A percentile compares a stretch with the other conserved stretches of the same genome.
phyloP scores from a whole-genome alignment of 2,329 filamentous ascomycete genomes.

The Colletotrichum spinosum region DNA sequence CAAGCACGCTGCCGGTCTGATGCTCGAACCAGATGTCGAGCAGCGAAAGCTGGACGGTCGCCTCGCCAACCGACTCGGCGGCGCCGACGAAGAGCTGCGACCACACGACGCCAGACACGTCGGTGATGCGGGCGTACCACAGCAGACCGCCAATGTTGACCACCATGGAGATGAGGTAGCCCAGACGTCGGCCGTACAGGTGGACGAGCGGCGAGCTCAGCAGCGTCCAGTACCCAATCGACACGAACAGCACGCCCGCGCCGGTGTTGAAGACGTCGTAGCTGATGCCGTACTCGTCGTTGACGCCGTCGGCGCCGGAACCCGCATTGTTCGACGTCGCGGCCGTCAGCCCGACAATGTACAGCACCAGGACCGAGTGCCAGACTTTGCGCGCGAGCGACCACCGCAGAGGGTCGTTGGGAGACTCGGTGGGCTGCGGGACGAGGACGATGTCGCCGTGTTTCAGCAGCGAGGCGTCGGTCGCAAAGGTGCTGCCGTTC shows the following conservation, averaged over 20 bases:
- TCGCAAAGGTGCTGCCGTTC: slow-evolving; percentile 15
- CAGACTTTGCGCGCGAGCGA: slow-evolving; percentile 56
- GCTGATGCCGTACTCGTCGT: slow-evolving; percentile 61
- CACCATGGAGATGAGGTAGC: slow-evolving; percentile 65
- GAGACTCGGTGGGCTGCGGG: slow-evolving; percentile 63
- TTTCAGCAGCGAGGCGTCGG: slow-evolving; percentile 36
- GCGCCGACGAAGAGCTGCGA: slow-evolving; percentile 69
- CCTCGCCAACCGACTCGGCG: slow-evolving; percentile 67
- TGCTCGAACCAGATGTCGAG: slow-evolving; percentile 70
- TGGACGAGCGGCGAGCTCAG: slow-evolving; percentile 64
- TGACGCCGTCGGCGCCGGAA: slow-evolving; percentile 61
- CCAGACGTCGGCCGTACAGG: slow-evolving; percentile 64
- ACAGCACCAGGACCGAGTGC: slow-evolving; percentile 63
- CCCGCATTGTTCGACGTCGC: slow-evolving; percentile 68
- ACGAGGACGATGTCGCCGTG: slow-evolving; percentile 61
- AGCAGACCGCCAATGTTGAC: slow-evolving; percentile 62
- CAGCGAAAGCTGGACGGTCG: slow-evolving; percentile 66
- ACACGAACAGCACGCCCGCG: slow-evolving; percentile 67
- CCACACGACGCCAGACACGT: slow-evolving; percentile 60
- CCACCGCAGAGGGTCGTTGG: slow-evolving; percentile 66
- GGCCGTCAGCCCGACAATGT: slow-evolving; percentile 65
- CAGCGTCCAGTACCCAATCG: slow-evolving; percentile 67
- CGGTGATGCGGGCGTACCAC: slow-evolving; percentile 62
- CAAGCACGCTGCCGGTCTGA: slow-evolving; percentile 64
- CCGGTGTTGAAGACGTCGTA: slow-evolving; percentile 66